phyloP scores from a whole-genome alignment of 371 early-diverging fungal species.

The Actinomortierella wolfii region DNA sequence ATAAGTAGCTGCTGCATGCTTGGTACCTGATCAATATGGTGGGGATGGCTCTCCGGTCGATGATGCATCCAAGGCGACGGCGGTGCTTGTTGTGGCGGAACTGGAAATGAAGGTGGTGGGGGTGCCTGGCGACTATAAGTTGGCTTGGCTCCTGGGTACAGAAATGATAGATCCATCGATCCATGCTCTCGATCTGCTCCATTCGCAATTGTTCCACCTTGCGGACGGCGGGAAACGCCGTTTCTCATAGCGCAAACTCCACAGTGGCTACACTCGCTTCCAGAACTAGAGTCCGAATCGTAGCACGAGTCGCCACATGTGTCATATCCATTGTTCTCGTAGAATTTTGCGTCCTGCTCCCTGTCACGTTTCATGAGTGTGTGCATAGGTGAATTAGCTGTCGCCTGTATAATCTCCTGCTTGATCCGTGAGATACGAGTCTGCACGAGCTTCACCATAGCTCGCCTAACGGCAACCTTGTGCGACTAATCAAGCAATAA shows the following conservation, averaged over 20 bases:
- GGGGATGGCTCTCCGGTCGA: no score
- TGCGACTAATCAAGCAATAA: slow-evolving; percentile 15
- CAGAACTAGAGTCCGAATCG: slow-evolving; percentile 42
- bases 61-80: no score
- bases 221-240: no score
- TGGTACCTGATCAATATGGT: no score
- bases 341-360: no score
- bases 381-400: not conserved
- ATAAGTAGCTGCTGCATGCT: slow-evolving; percentile 27
- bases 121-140: no score
- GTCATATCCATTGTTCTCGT: slow-evolving; percentile 8
- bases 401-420: slow-evolving; percentile 25
- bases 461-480: slow-evolving; percentile 11
- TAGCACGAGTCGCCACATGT: slow-evolving; percentile 37
- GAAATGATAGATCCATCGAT: no score
- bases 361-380: not conserved
- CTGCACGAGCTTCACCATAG: slow-evolving; percentile 31
- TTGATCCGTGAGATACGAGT: slow-evolving; percentile 32
- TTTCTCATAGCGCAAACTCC: slow-evolving; percentile 14
- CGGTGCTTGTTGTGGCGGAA: no score
- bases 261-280: slow-evolving; percentile 42
- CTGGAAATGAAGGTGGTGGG: no score
- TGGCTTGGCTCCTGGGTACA: no score
- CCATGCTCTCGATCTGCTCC: no score
- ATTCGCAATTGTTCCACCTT: no score